phyloP scores from a whole-genome alignment of 2,329 filamentous ascomycete species.

The Pezizomycotina sp. region DNA sequence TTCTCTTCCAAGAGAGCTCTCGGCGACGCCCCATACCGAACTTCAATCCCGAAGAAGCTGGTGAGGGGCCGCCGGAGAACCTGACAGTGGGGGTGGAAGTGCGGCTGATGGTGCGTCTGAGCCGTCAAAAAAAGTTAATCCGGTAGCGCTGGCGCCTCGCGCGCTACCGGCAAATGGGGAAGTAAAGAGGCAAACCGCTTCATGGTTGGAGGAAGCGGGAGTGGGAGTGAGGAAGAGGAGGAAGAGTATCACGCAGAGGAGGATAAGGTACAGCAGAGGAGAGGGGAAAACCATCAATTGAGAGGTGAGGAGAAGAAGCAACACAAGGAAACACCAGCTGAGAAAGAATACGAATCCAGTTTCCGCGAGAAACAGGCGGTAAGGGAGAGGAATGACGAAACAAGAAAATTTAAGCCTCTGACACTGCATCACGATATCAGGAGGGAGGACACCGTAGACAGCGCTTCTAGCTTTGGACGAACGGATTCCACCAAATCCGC shows the following conservation, averaged over 20 bases:
- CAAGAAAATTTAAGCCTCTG: no score
- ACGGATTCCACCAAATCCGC: no score
- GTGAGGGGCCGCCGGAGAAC: constrained; percentile 8
- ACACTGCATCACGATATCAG: no score
- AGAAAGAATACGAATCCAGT: no score
- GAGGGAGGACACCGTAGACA: no score
- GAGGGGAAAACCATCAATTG: constrained; percentile 2
- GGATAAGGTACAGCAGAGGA: constrained; percentile 1
- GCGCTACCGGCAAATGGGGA: constrained; percentile 17
- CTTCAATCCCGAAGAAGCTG: constrained; percentile 8
- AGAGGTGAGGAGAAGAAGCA: constrained; percentile 12
- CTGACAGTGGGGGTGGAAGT: constrained; percentile 10
- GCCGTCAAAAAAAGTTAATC: constrained; percentile 21
- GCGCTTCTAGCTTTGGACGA: no score
- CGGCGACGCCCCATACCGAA: constrained; percentile 15
- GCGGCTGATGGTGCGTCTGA: constrained; percentile 10
- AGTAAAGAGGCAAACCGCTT: no score
- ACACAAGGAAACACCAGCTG: no score
- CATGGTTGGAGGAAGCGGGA: constrained; percentile 11
- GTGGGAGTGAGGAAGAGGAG: constrained; percentile 3
- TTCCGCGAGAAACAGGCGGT: no score
- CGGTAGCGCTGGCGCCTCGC: constrained; percentile 20
- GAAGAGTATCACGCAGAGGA: constrained; percentile 3
- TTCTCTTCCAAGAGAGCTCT: constrained; percentile 12
- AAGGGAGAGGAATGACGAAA: no score